Percentiles rank a stretch among this genome's conserved stretches.
Evolutionary conservation across 257 asterid genomes (phyloP).

Genomic region (Oldenlandia corymbosa): DNA sequence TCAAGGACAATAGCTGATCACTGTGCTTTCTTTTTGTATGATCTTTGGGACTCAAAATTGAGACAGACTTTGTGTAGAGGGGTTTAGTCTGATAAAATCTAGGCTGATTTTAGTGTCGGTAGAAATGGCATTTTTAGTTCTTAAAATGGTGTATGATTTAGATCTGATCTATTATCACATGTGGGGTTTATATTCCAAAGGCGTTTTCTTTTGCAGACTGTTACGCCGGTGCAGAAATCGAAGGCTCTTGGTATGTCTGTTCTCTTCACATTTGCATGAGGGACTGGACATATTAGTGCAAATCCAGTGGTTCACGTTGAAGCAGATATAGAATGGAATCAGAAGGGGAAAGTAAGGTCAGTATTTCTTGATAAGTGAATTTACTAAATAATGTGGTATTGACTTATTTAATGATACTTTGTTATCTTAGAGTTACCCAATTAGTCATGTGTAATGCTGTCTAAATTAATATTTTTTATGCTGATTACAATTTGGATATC

Average conservation of each 20-base stretch:
- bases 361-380: constrained; percentile 19
- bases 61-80: neutral
- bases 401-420: neutral
- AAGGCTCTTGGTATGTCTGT: constrained; percentile 40
- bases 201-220: constrained; percentile 2
- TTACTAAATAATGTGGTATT: no score
- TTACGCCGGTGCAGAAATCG: constrained; percentile 9
- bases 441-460: neutral
- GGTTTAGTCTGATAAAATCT: neutral
- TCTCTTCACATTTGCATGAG: constrained; percentile 29
- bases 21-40: neutral
- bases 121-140: neutral
- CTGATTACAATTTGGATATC: neutral
- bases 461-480: neutral
- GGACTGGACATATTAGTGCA: constrained; percentile 23
- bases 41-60: neutral
- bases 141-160: constrained; percentile 11
- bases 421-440: neutral
- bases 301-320: constrained; percentile 23
- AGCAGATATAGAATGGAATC: constrained; percentile 54
- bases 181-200: neutral
- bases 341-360: constrained; percentile 76
- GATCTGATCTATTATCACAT: constrained; percentile 40
- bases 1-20: neutral
- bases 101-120: constrained; percentile 5